Conservation (phyloP, 2,329 filamentous ascomycete genomes). For the Fusarium sp. region DNA sequence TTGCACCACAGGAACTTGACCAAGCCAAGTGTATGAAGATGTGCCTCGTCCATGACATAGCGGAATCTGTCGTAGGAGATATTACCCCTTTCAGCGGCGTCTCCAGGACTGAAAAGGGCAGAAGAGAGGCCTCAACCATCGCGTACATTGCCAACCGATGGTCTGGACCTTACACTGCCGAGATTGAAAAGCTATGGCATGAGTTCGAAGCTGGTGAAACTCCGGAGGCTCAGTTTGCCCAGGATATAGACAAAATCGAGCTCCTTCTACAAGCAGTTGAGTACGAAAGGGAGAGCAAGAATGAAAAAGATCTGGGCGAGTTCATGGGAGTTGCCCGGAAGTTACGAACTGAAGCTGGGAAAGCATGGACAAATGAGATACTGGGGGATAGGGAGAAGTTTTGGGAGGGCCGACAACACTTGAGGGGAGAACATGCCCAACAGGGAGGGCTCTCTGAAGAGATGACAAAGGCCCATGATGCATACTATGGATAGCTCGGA, state of each 20-base stretch:
- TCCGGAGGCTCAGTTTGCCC: conserved; percentile 85
- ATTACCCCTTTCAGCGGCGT: conserved; percentile 95
- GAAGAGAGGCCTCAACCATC: conserved; percentile 88
- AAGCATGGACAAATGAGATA: conserved; percentile 80
- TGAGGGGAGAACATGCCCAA: conserved; percentile 57
- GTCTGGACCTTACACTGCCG: conserved; percentile 71
- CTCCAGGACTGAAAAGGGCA: conserved; percentile 84
- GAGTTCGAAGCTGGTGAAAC: conserved; percentile 93
- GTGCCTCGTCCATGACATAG: conserved; percentile 97
- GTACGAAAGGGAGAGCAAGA: conserved; percentile 80
- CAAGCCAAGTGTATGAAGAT: conserved; percentile 89
- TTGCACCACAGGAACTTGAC: conserved; percentile 80
- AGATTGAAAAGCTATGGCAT: conserved; percentile 84
- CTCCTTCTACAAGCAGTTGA: conserved; percentile 94
- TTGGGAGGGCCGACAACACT: conserved; percentile 66
- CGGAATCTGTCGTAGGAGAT: conserved; percentile 93
- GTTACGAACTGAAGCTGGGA: conserved; percentile 79
- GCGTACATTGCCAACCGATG: conserved; percentile 81
- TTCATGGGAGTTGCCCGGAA: conserved; percentile 81
- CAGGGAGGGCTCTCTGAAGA: conserved; percentile 50
- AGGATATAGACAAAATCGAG: conserved; percentile 98
- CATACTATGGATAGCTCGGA: conserved; percentile 23
- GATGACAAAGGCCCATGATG: conserved; percentile 25
- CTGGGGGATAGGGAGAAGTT: conserved; percentile 78
- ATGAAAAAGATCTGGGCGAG: conserved; percentile 79